Evolutionary conservation across 208 protist genomes (phyloP).

Genomic region (Leishmania braziliensis): DNA sequence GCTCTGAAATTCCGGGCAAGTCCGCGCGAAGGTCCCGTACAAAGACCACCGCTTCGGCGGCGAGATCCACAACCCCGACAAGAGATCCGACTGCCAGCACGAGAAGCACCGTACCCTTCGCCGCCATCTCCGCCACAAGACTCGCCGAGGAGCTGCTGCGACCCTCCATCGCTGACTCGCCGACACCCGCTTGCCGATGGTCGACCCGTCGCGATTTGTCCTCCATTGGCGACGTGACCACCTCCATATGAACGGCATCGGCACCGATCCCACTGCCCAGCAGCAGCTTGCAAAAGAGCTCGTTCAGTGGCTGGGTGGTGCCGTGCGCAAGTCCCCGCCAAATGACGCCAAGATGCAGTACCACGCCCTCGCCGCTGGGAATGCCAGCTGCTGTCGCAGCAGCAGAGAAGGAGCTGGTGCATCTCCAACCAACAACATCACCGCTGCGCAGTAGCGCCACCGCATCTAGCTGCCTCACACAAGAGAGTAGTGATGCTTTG

Average conservation of each 20-base stretch:
- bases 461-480: conserved; percentile 12
- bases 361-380: neutral
- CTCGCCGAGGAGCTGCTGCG: neutral
- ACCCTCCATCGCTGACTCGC: neutral
- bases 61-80: conserved; percentile 14
- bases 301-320: neutral
- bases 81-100: conserved; percentile 18
- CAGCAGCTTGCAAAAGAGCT: conserved; percentile 10
- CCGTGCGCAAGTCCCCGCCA: neutral
- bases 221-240: neutral
- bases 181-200: neutral
- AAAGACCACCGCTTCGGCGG: conserved; percentile 10
- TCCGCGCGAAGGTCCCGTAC: conserved; percentile 16
- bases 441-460: conserved; percentile 29
- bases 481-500: neutral
- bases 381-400: neutral
- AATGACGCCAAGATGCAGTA: conserved; percentile 7
- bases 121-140: neutral
- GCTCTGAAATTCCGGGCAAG: neutral
- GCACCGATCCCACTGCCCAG: conserved; percentile 10
- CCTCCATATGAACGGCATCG: conserved; percentile 15
- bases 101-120: conserved; percentile 7
- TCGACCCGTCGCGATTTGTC: no score
- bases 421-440: conserved; percentile 24
- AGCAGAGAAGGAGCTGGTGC: neutral